Percentiles rank a stretch among this genome's conserved stretches.
phyloP scores from a whole-genome alignment of 2,329 filamentous ascomycete species.

The Aspergillus hiratsukae region DNA sequence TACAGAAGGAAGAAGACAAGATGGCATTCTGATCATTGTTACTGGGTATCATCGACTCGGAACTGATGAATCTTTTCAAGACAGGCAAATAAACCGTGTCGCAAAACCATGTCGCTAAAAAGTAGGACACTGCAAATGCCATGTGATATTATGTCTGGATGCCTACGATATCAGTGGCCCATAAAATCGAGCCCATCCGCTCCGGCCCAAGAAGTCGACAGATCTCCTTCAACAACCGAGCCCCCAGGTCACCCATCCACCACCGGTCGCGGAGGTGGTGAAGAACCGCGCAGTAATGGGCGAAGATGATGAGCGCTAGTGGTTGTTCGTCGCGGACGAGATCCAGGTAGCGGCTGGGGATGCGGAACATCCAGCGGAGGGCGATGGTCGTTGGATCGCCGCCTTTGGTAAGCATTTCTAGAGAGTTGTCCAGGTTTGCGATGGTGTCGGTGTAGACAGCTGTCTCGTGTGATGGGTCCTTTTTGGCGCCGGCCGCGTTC shows the following conservation, averaged over 20 bases:
- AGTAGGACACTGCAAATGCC: background rate
- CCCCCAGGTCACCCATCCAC: constrained; percentile 9
- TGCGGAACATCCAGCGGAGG: constrained; percentile 5
- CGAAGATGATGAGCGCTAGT: constrained; percentile 6
- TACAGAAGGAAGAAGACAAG: background rate
- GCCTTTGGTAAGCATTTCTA: constrained; percentile 6
- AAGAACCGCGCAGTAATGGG: constrained; percentile 8
- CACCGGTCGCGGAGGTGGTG: constrained; percentile 9
- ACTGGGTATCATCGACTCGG: background rate
- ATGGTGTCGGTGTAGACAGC: constrained; percentile 5
- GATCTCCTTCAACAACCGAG: constrained; percentile 4
- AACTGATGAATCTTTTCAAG: background rate
- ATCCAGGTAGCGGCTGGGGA: constrained; percentile 2
- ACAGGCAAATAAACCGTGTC: background rate
- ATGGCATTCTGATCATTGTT: background rate
- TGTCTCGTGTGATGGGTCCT: background rate
- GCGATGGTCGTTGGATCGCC: constrained; percentile 4
- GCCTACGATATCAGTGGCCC: background rate
- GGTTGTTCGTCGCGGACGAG: constrained; percentile 1
- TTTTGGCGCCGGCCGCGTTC: background rate
- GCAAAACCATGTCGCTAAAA: background rate
- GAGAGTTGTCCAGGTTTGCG: constrained; percentile 1
- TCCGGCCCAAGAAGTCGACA: background rate
- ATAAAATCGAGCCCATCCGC: background rate
- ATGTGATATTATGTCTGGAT: background rate